Base-by-base conservation (phyloP, 176 grass and related monocot genomes). In the Aegilops tauschii region DNA sequence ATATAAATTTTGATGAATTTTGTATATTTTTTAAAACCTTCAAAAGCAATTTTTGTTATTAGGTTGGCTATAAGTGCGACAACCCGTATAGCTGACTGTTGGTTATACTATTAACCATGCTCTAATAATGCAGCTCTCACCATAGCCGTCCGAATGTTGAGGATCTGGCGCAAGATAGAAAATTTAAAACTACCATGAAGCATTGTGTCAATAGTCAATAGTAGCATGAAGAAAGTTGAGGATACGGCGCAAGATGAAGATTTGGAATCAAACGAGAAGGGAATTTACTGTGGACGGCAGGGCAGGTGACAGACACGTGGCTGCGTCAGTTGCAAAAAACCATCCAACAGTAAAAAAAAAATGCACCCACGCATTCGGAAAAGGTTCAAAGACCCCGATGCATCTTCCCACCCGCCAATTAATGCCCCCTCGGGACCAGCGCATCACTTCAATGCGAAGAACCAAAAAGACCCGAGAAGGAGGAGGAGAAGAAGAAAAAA, bases 381-480 rank as follows among this genome's bases (percentile, higher is more conserved):
- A 87, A 35, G 34, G 56, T 86, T 79, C 73, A 72, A 78, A 86
- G 73, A 30, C 66, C 84, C 66, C 30, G 85, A 56, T 87, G 85
- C 29, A 84, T 76, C 89, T 69, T 63, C 39, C 81, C 85, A 84
- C 81, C 85, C 81, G 81, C 85, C 89, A 91, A 85, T 91, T 91
- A 91, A 91, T 91, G 89, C 81, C 52, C 17, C 69, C 50, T 88
- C 37, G 85, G 89, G 85, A 81, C 85, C 89, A 87, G 85, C 85
- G 52, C 76, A 84, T 59, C 77, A 78, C 90, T 91, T 91, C 86
- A 88, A 91, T 91, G 50, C 86, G 6, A 88, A 64, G 82, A 88
- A 82, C 82, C 17, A 88, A 76, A 76, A 80, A 84, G 76, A 86
- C 47, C 42, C 27, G 10, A 18, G 23, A 30, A 4, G 68, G 4